Evolutionary conservation across 1,284 basidiomycete species (phyloP).

Genomic region (Porogramme epimiltina): DNA sequence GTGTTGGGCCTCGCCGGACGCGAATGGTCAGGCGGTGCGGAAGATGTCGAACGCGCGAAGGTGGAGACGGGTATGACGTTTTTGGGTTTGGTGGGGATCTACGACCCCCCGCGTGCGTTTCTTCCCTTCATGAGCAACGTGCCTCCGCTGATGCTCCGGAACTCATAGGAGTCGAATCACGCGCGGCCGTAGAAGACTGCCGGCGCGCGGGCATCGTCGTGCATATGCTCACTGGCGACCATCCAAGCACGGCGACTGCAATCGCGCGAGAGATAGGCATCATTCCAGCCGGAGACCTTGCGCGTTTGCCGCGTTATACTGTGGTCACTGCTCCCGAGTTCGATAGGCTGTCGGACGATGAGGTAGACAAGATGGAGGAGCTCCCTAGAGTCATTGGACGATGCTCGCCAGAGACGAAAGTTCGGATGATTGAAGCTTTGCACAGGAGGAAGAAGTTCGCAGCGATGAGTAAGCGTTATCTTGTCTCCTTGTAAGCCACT

Average conservation of each 20-base stretch:
- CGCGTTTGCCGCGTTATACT: conserved; percentile 20
- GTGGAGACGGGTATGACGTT: conserved; percentile 63
- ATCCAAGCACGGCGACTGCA: conserved; percentile 46
- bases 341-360: conserved; percentile 59
- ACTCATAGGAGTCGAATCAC: conserved; percentile 47
- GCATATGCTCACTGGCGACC: conserved; percentile 55
- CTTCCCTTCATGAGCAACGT: not conserved
- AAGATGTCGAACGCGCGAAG: conserved; percentile 39
- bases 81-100: conserved; percentile 67
- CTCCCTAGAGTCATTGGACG: conserved; percentile 62
- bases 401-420: conserved; percentile 52
- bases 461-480: conserved; percentile 38
- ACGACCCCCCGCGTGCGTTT: conserved; percentile 61
- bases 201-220: conserved; percentile 67
- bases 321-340: conserved; percentile 62
- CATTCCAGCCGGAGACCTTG: conserved; percentile 41
- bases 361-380: conserved; percentile 58
- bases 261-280: conserved; percentile 53
- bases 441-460: conserved; percentile 53
- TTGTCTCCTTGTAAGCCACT: conserved; percentile 32
- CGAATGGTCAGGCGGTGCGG: conserved; percentile 6
- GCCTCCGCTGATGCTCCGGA: not conserved
- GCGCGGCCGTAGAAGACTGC: conserved; percentile 62
- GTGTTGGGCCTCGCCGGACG: conserved; percentile 38
- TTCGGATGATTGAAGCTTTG: conserved; percentile 52